Percentiles rank a stretch among this genome's conserved stretches.
Conservation (phyloP, 768 basidiomycete species). For the Dacryopinax primogenitus region DNA sequence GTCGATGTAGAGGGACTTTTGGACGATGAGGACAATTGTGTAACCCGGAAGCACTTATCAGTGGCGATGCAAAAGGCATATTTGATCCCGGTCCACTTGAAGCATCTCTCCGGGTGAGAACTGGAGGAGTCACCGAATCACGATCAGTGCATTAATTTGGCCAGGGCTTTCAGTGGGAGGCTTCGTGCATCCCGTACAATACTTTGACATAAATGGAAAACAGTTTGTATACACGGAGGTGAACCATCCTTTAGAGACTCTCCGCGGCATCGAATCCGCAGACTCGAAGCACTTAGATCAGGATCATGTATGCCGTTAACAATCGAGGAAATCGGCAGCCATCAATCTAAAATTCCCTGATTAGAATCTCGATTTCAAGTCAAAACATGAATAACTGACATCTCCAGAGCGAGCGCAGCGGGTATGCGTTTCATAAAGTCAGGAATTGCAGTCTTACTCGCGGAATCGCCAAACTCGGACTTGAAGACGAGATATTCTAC, state of each 20-base stretch:
- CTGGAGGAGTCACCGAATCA: no score
- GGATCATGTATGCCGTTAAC: background rate
- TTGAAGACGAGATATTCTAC: conserved; percentile 85
- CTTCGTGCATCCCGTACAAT: no score
- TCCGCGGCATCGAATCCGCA: no score
- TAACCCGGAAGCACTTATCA: background rate
- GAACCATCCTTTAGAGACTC: no score
- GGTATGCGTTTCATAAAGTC: conserved; percentile 75
- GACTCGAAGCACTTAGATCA: background rate
- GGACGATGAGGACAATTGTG: background rate
- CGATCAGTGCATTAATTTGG: no score
- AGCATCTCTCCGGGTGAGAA: background rate
- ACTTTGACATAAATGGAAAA: no score
- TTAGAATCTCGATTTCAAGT: background rate
- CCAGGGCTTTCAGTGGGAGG: no score
- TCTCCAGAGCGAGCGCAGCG: conserved; percentile 75
- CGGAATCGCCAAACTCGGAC: conserved; percentile 56
- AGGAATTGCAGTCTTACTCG: conserved; percentile 65
- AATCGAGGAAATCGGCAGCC: conserved; percentile 28
- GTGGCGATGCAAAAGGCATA: conserved; percentile 2
- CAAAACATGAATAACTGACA: conserved; percentile 42
- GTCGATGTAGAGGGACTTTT: background rate
- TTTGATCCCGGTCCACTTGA: background rate
- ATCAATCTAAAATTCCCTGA: conserved; percentile 19
- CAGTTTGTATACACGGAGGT: no score